Base-by-base conservation (phyloP, 2,329 filamentous ascomycete species). In the Remersonia thermophila region DNA sequence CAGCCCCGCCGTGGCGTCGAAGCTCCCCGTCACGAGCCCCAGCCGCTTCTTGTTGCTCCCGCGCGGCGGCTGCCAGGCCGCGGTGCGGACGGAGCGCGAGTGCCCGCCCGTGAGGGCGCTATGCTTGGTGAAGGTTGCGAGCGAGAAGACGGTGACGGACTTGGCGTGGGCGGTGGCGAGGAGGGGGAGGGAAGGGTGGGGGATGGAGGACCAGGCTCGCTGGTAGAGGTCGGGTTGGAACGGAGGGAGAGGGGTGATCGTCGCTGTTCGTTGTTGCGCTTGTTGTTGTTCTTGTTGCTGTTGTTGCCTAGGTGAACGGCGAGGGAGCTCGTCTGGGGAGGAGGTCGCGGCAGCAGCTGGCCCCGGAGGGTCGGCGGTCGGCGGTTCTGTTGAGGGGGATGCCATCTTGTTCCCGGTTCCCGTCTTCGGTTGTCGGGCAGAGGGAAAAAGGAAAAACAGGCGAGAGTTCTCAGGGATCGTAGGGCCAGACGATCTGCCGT, bases 151-250 rank as follows among this genome's bases (percentile, higher is more conserved):
- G 43, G 85, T 87, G 38, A 91, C 83, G 27, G 79, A 79, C 55
- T 91, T 93, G 40, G 83, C 77, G 60, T 87, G 85, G 42, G 85
- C 80, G 13, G 89, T 95, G 39, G 89, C 91, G 50, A 95, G 67
- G 41, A 96, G 73, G 3, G 91, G 89, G 14, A 91, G 77, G 18
- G 77, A 80, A 2, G 89, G 86, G 54, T 98, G 91, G 2, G 87
- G 83, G 39, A 78, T 66, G 14, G 83, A 84, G 45, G 77, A 75
- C 91, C 91, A 98, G 51, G 85, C 80, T 49, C 91, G 83, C 47
- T 77, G 68, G 51, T 70, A 67, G 31, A 80, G 66, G 47, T 74
- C 66, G 26, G 68, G 72, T 34, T 64, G 63, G 52, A 77, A 63
- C 28, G 65, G 55, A 3, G 63, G 55, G 11, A 77, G 61, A 15